Conservation (phyloP, 768 basidiomycete genomes). For the Cyclocybe aegerita region DNA sequence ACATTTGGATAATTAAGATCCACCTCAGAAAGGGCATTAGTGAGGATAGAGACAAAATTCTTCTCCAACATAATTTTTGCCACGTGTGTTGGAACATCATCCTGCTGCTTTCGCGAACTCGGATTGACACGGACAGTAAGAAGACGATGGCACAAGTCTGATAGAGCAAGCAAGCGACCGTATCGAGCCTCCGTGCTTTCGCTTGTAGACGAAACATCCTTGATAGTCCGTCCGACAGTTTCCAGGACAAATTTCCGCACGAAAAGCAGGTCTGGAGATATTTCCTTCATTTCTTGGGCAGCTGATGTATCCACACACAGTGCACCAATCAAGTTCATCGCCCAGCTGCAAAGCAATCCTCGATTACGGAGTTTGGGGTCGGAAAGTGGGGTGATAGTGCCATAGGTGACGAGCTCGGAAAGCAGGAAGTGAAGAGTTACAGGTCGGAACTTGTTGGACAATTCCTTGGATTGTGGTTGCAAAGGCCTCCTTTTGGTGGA, state of each 20-base stretch:
- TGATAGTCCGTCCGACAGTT: conserved; percentile 81
- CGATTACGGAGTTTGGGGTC: conserved; percentile 54
- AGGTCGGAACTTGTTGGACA: conserved; percentile 54
- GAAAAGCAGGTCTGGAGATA: conserved; percentile 75
- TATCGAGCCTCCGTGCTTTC: conserved; percentile 77
- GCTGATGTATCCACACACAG: conserved; percentile 86
- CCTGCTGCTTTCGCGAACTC: conserved; percentile 49
- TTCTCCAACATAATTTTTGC: conserved; percentile 99
- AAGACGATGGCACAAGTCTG: conserved; percentile 85
- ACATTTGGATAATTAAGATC: conserved; percentile 96
- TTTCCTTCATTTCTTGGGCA: conserved; percentile 69
- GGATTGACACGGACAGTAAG: conserved; percentile 75
- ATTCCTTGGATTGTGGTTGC: conserved; percentile 64
- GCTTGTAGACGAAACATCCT: conserved; percentile 60
- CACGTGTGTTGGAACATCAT: conserved; percentile 85
- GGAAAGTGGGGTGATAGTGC: conserved; percentile 65
- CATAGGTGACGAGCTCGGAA: conserved; percentile 78
- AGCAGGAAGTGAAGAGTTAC: conserved; percentile 80
- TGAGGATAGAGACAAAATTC: conserved; percentile 88
- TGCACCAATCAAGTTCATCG: conserved; percentile 86
- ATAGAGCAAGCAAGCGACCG: conserved; percentile 82
- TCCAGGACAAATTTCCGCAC: conserved; percentile 94
- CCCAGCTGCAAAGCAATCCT: conserved; percentile 76
- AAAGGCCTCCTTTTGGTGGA: conserved; percentile 61
- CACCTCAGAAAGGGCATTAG: conserved; percentile 84